phyloP scores from a whole-genome alignment of 2,329 filamentous ascomycete genomes.

The Pleomassaria siparia region DNA sequence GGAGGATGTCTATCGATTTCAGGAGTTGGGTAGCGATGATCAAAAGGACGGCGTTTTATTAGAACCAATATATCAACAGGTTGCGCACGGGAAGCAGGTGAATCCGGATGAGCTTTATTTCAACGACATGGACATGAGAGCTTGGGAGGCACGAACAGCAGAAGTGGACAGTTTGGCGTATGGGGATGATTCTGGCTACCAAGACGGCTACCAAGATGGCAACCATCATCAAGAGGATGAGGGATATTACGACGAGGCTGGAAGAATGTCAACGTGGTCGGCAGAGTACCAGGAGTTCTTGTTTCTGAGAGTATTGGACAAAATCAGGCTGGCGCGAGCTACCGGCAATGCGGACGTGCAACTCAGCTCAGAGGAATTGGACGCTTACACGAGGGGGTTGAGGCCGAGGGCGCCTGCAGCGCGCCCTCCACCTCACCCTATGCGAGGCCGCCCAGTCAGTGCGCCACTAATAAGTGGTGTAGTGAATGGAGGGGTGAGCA shows the following conservation, averaged over 20 bases:
- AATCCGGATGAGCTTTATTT: constrained; percentile 52
- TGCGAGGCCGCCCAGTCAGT: constrained; percentile 18
- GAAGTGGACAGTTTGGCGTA: constrained; percentile 52
- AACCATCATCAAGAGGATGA: no score
- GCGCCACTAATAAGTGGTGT: constrained; percentile 23
- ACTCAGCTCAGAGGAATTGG: constrained; percentile 77
- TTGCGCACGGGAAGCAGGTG: constrained; percentile 33
- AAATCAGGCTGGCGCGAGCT: constrained; percentile 76
- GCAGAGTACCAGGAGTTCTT: constrained; percentile 69
- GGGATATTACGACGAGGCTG: constrained; percentile 45
- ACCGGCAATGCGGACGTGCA: constrained; percentile 78
- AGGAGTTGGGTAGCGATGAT: constrained; percentile 64
- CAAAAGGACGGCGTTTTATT: constrained; percentile 49
- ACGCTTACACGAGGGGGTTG: constrained; percentile 68
- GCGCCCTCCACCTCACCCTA: constrained; percentile 19
- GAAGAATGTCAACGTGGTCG: constrained; percentile 43
- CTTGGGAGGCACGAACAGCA: constrained; percentile 40
- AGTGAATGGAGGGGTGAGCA: constrained; percentile 7
- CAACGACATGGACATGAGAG: constrained; percentile 51
- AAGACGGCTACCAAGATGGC: no score
- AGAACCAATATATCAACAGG: constrained; percentile 42
- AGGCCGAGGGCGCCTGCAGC: constrained; percentile 44
- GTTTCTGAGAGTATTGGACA: constrained; percentile 75
- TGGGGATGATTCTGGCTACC: constrained; percentile 54
- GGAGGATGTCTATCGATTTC: constrained; percentile 56